phyloP scores from a whole-genome alignment of 768 basidiomycete genomes.

The Tylopilus felleus region DNA sequence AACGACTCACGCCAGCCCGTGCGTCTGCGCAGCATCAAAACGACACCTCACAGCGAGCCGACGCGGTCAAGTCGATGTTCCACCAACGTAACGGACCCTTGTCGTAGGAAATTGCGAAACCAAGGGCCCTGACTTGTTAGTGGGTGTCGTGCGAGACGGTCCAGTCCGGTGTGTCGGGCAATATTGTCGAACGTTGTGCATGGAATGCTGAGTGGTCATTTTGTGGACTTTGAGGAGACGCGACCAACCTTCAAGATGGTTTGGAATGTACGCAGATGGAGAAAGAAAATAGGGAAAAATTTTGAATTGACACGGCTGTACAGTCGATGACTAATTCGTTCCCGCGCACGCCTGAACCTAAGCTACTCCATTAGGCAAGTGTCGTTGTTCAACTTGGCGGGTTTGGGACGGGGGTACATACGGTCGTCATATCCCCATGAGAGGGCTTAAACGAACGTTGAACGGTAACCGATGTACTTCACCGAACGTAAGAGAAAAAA shows the following conservation, averaged over 20 bases:
- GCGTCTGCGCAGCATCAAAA: conserved; percentile 51
- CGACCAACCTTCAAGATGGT: neutral
- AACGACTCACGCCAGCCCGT: conserved; percentile 39
- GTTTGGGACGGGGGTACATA: neutral
- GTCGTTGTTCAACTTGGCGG: conserved; percentile 17
- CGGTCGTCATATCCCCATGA: neutral
- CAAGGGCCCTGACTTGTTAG: conserved; percentile 64
- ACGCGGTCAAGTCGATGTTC: conserved; percentile 47
- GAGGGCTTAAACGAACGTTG: neutral
- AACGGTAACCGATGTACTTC: neutral
- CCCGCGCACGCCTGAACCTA: conserved; percentile 8
- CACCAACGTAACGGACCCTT: conserved; percentile 73
- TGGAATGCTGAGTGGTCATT: no score
- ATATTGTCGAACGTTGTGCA: neutral
- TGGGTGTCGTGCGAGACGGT: conserved; percentile 19
- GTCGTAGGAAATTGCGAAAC: conserved; percentile 37
- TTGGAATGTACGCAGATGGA: neutral
- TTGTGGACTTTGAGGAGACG: no score
- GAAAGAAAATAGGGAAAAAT: neutral
- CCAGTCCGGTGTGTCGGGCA: neutral
- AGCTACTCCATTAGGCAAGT: conserved; percentile 18
- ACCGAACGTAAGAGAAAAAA: neutral
- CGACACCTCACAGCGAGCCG: conserved; percentile 48
- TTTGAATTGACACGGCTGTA: conserved; percentile 5
- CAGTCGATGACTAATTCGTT: conserved; percentile 22